Conservation (phyloP, 1,139 yeast genomes). For the Geotrichum candidum region DNA sequence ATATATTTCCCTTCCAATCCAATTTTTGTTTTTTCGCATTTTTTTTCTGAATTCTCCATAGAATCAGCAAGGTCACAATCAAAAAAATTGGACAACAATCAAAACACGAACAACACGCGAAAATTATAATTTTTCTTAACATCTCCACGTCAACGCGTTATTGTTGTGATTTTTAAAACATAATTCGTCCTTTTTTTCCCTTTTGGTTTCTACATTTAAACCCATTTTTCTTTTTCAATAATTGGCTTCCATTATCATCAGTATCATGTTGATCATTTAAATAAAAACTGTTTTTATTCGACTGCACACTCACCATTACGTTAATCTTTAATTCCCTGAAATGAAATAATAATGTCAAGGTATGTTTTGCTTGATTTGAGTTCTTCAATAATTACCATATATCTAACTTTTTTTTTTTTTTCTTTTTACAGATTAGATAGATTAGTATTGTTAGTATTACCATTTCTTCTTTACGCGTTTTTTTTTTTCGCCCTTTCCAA, state of each 20-base stretch:
- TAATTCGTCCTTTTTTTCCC: background rate
- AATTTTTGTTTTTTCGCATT: background rate
- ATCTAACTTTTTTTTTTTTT: background rate
- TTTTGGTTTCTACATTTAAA: background rate
- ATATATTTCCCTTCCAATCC: background rate
- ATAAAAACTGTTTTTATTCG: background rate
- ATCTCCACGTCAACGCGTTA: background rate
- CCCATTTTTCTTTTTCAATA: background rate
- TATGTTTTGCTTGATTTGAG: background rate
- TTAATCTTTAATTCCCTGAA: slow-evolving; percentile 2
- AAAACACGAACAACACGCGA: background rate
- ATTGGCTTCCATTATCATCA: background rate
- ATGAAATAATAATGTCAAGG: slow-evolving; percentile 15
- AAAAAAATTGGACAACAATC: background rate
- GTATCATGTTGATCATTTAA: background rate
- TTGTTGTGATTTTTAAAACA: background rate
- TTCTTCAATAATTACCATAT: background rate
- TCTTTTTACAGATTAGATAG: slow-evolving; percentile 34
- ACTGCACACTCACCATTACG: background rate
- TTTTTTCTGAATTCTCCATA: background rate
- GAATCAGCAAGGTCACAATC: background rate
- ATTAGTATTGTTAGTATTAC: slow-evolving; percentile 33
- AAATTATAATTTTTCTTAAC: background rate
- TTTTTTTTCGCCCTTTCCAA: background rate
- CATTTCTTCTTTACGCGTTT: background rate